A percentile compares a stretch with the other conserved stretches of the same genome.
phyloP scores from a whole-genome alignment of 2,329 filamentous ascomycete genomes.

The Arthrinium puccinioides region DNA sequence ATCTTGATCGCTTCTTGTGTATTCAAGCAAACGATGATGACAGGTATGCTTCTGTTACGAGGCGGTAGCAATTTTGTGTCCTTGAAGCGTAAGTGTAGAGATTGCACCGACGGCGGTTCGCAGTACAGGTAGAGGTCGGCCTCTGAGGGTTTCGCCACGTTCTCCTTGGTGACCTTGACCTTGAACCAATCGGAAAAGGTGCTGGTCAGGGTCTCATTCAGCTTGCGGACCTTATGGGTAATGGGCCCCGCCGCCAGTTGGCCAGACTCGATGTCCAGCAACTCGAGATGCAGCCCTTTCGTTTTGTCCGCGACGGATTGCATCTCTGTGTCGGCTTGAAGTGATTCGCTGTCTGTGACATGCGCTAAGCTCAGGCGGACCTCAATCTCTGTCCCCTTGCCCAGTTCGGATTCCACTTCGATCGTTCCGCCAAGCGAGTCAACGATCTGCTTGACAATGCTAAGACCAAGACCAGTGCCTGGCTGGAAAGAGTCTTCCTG shows the following conservation, averaged over 20 bases:
- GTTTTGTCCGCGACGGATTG: slow-evolving; percentile 6
- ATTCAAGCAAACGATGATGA: slow-evolving; percentile 21
- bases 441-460: slow-evolving; percentile 55
- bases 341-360: slow-evolving; percentile 2
- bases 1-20: slow-evolving; percentile 21
- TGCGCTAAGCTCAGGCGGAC: slow-evolving; percentile 35
- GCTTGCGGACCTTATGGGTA: slow-evolving; percentile 8
- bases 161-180: slow-evolving; percentile 18
- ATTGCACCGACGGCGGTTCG: slow-evolving; percentile 15
- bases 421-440: slow-evolving; percentile 53
- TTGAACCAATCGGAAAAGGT: slow-evolving; percentile 26
- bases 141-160: background rate
- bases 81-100: slow-evolving; percentile 10
- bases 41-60: slow-evolving; percentile 11
- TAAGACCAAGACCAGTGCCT: slow-evolving; percentile 56
- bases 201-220: slow-evolving; percentile 21
- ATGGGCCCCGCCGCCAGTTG: background rate
- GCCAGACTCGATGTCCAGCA: slow-evolving; percentile 14
- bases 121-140: slow-evolving; percentile 19
- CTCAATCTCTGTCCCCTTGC: slow-evolving; percentile 47
- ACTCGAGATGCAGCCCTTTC: slow-evolving; percentile 10
- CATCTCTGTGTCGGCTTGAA: slow-evolving; percentile 9
- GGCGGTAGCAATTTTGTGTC: background rate
- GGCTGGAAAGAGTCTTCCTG: slow-evolving; percentile 56
- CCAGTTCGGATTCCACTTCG: slow-evolving; percentile 44